Conservation (phyloP, 768 basidiomycete species). For the Rhodotorula babjevae region DNA sequence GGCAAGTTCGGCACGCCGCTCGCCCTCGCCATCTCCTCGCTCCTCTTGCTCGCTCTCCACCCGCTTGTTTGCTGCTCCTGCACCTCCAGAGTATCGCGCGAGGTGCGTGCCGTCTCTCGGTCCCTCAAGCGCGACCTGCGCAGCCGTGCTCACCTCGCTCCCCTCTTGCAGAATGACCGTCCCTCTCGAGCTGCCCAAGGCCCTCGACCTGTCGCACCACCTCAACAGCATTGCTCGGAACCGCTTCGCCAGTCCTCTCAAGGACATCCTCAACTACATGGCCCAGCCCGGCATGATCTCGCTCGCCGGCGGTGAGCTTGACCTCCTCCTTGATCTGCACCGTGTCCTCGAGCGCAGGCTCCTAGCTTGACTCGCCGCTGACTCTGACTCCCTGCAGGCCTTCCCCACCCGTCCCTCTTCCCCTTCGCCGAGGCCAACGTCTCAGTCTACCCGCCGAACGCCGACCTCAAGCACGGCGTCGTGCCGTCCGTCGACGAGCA, state of each 20-base stretch:
- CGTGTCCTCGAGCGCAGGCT: conserved; percentile 55
- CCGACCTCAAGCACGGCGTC: conserved; percentile 33
- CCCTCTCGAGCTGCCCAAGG: not conserved
- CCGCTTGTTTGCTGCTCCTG: no score
- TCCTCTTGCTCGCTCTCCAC: no score
- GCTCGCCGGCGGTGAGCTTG: conserved; percentile 62
- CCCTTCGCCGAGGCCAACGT: conserved; percentile 51
- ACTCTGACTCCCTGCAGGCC: conserved; percentile 50
- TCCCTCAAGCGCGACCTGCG: no score
- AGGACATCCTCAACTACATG: conserved; percentile 62
- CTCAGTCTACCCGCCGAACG: conserved; percentile 4
- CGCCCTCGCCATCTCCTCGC: no score
- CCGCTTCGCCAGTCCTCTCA: conserved; percentile 59
- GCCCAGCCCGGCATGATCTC: conserved; percentile 56
- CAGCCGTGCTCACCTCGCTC: not conserved
- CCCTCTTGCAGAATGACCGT: not conserved
- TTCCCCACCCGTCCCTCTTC: conserved; percentile 66
- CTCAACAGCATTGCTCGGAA: conserved; percentile 57
- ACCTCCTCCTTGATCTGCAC: not conserved
- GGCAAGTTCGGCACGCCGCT: no score
- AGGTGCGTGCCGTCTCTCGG: no score
- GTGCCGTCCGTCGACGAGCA: not conserved
- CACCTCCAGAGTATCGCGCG: no score
- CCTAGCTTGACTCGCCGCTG: no score
- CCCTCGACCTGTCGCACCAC: conserved; percentile 69